Percentiles rank a stretch among this genome's conserved stretches.
phyloP scores from a whole-genome alignment of 2,329 filamentous ascomycete species.

The Pezicula radicicola region DNA sequence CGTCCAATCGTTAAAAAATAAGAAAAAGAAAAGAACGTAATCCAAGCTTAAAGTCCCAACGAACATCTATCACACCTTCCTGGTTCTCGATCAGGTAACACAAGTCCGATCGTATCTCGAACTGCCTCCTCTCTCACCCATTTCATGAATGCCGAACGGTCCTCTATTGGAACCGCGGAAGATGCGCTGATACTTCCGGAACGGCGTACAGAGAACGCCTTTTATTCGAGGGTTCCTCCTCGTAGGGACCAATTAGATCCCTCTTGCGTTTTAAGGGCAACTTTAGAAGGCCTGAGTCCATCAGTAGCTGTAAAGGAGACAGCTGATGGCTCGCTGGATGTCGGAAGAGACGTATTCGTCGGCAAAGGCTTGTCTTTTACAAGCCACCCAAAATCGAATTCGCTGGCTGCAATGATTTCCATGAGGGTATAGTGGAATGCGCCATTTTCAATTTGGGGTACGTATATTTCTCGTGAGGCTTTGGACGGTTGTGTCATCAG shows the following conservation, averaged over 20 bases:
- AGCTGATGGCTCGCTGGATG: slow-evolving; percentile 16
- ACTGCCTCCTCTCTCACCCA: background rate
- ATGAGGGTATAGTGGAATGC: slow-evolving; percentile 45
- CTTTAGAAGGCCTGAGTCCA: slow-evolving; percentile 12
- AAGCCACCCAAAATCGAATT: slow-evolving; percentile 25
- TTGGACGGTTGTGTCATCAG: slow-evolving; percentile 18
- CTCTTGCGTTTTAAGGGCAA: slow-evolving; percentile 6
- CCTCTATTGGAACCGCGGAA: slow-evolving; percentile 1
- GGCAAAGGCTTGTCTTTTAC: slow-evolving; percentile 17
- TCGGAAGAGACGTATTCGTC: slow-evolving; percentile 14
- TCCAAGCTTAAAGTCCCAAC: background rate
- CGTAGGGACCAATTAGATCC: background rate
- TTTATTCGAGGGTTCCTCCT: slow-evolving; percentile 6
- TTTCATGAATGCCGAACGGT: background rate
- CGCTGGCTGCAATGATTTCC: slow-evolving; percentile 37
- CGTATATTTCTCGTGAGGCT: slow-evolving; percentile 39
- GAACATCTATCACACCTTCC: background rate
- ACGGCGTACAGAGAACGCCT: background rate
- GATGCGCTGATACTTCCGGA: background rate
- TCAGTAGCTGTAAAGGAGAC: slow-evolving; percentile 14
- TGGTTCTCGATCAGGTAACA: background rate
- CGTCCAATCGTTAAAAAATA: background rate
- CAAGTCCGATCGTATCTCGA: background rate
- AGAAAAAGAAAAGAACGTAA: background rate
- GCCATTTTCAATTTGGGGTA: slow-evolving; percentile 43